Percentiles rank a stretch among this genome's conserved stretches.
Conservation (phyloP, 805 yeast genomes). For the Yamadazyma paraphyllophila region DNA sequence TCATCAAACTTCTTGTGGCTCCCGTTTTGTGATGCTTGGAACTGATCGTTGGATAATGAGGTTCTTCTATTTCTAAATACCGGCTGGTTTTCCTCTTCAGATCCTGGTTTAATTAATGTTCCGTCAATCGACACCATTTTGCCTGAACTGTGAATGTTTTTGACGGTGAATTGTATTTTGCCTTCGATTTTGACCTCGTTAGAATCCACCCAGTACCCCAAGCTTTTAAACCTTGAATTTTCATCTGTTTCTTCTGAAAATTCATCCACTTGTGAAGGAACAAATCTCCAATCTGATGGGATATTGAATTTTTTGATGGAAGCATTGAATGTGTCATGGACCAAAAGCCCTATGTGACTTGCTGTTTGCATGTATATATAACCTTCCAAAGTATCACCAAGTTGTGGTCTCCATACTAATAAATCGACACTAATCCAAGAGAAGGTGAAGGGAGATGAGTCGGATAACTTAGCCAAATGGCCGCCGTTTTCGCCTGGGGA, state of each 20-base stretch:
- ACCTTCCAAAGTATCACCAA: constrained; percentile 88
- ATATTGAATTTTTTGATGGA: constrained; percentile 81
- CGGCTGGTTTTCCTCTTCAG: constrained; percentile 54
- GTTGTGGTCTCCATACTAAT: constrained; percentile 83
- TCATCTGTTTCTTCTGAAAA: constrained; percentile 22
- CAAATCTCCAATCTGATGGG: constrained; percentile 83
- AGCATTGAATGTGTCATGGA: constrained; percentile 94
- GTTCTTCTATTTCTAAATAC: constrained; percentile 42
- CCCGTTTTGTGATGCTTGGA: constrained; percentile 14
- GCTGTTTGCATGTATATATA: constrained; percentile 89
- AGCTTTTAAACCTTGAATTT: constrained; percentile 44
- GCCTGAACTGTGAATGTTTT: constrained; percentile 71
- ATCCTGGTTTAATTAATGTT: constrained; percentile 63
- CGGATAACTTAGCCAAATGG: constrained; percentile 60
- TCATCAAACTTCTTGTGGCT: constrained; percentile 52
- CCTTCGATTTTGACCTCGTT: constrained; percentile 77
- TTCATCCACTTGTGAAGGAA: constrained; percentile 69
- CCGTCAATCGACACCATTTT: constrained; percentile 86
- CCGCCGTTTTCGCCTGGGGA: constrained; percentile 14
- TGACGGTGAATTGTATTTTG: constrained; percentile 72
- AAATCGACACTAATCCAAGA: constrained; percentile 83
- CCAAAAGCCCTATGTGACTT: constrained; percentile 85
- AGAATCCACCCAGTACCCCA: constrained; percentile 88
- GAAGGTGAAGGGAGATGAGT: constrained; percentile 84
- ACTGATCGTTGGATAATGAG: constrained; percentile 21